These are phyloP conservation scores for Xylaria sp. DNA, from an alignment of 2,329 filamentous ascomycete species.

Conservation along the genomic window DNA sequence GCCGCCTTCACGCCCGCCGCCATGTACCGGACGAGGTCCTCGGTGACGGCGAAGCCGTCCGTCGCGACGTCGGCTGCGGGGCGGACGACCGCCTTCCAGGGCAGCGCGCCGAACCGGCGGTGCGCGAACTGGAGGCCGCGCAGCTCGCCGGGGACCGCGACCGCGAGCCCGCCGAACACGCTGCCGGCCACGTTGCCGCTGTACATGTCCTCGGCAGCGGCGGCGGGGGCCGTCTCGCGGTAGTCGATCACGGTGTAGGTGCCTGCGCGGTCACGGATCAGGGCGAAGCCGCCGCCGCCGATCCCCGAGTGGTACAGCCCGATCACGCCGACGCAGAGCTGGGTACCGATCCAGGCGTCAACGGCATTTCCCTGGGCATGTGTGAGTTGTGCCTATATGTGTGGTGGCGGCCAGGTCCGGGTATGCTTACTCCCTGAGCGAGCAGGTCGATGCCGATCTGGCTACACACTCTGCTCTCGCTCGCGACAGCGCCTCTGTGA, in stretches of 20 bases:
- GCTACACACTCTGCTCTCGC: conserved; percentile 38
- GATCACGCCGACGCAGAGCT: conserved; percentile 75
- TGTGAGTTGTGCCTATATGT: conserved; percentile 1
- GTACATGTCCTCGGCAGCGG: conserved; percentile 85
- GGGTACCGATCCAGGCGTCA: conserved; percentile 74
- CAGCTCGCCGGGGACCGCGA: conserved; percentile 73
- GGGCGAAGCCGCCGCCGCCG: conserved; percentile 87
- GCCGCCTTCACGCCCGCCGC: conserved; percentile 43
- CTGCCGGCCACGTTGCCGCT: conserved; percentile 68
- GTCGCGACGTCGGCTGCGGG: conserved; percentile 76
- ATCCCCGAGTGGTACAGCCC: conserved; percentile 82
- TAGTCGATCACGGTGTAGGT: conserved; percentile 88
- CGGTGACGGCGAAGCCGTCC: conserved; percentile 72
- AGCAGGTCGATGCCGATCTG: conserved; percentile 39
- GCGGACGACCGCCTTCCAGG: conserved; percentile 72
- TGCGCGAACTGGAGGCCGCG: conserved; percentile 81
- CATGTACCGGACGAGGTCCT: conserved; percentile 79
- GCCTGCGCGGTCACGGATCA: conserved; percentile 72
- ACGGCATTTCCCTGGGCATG: conserved; percentile 68
- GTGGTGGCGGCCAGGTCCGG: too few species aligned
- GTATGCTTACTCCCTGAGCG: conserved; percentile 33
- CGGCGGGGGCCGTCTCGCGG: conserved; percentile 81
- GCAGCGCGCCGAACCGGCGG: conserved; percentile 66
- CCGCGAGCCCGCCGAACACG: conserved; percentile 71
- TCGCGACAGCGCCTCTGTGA: conserved; percentile 35